Base-by-base conservation (phyloP, 176 grass and related monocot species). In the Oryza meyeriana region DNA sequence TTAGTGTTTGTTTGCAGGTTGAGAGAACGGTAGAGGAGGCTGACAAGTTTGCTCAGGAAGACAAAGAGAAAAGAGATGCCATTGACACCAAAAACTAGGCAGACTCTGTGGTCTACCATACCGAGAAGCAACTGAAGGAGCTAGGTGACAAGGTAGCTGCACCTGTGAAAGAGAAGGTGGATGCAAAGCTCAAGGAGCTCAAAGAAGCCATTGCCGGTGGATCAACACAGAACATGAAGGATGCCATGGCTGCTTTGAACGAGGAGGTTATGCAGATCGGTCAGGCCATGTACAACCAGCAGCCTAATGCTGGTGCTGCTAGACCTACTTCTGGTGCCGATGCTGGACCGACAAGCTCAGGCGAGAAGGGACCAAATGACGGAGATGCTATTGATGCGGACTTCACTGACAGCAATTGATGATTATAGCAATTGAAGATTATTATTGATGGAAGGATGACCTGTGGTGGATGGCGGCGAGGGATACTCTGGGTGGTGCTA, bases 211-310 rank as follows among this genome's bases (percentile, higher is more conserved):
- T 99, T 77, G 69, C 90, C n/a, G 84, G 85, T 70, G 96, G 88
- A 76, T 95, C 93, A 40, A 90, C 90, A 28, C 91, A 99, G 78
- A 75, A 58, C 42, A 99, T 99, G 69, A 99, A 95, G 73, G 91
- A 91, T 47, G 82, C 96, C 61, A 99, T 99, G 84, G 84, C 93
- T 25, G 93, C 89, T 28, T 81, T 99, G 72, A 99, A 99, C 70
- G 93, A 99, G 80, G 96, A 99, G 81, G 96, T 99, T 9, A 90
- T 99, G 96, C 96, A 99, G 83, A 90, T 99, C 1, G 96, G 96
- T 0, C 96, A 99, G 68, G 88, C 90, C 4, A 90, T 99, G 39
- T 99, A 95, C 73, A 99, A 99, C 85, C 93, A 95, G 71, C 96
- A 95, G 71, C 85, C 89, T 79, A 87, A 88, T 50, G 61, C 81